These are phyloP conservation scores for Sphaerulina vaccinii DNA, from an alignment of 2,329 filamentous ascomycete genomes.

Conservation along the genomic window DNA sequence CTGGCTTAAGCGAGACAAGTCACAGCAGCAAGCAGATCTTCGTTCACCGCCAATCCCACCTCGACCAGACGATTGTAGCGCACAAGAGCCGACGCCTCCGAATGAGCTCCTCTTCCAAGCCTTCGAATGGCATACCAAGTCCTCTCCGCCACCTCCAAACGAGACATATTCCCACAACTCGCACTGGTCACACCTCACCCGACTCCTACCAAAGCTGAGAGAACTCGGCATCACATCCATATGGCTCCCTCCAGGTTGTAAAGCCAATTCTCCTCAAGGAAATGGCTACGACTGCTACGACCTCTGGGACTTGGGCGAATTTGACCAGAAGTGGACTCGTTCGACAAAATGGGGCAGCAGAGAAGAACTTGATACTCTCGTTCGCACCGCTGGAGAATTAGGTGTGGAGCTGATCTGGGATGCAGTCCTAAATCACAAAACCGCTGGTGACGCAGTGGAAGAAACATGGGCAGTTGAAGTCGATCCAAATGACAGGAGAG, in stretches of 20 bases:
- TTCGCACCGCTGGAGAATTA: conserved; percentile 49
- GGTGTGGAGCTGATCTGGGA: conserved; percentile 66
- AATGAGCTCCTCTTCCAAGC: conserved; percentile 61
- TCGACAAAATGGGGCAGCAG: conserved; percentile 69
- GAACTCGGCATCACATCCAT: conserved; percentile 58
- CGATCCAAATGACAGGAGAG: conserved; percentile 55
- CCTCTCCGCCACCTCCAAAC: conserved; percentile 29
- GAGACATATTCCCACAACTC: conserved; percentile 47
- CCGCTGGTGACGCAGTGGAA: conserved; percentile 65
- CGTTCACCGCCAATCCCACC: conserved; percentile 5
- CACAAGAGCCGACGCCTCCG: conserved; percentile 16
- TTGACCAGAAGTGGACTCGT: conserved; percentile 64
- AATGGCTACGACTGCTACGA: conserved; percentile 66
- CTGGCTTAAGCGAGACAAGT: neutral
- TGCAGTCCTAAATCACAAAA: conserved; percentile 71
- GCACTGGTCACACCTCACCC: conserved; percentile 33
- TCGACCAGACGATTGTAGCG: conserved; percentile 1
- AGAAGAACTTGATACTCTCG: conserved; percentile 58
- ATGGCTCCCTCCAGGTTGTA: conserved; percentile 73
- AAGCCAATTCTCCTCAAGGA: conserved; percentile 59
- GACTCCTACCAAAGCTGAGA: conserved; percentile 30
- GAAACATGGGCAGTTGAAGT: conserved; percentile 64
- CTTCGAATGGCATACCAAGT: conserved; percentile 71
- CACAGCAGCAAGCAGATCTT: conserved; percentile 5
- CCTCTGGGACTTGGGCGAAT: conserved; percentile 69